phyloP scores from a whole-genome alignment of 2,329 filamentous ascomycete genomes.

The Chrysoporthe austroafricana region DNA sequence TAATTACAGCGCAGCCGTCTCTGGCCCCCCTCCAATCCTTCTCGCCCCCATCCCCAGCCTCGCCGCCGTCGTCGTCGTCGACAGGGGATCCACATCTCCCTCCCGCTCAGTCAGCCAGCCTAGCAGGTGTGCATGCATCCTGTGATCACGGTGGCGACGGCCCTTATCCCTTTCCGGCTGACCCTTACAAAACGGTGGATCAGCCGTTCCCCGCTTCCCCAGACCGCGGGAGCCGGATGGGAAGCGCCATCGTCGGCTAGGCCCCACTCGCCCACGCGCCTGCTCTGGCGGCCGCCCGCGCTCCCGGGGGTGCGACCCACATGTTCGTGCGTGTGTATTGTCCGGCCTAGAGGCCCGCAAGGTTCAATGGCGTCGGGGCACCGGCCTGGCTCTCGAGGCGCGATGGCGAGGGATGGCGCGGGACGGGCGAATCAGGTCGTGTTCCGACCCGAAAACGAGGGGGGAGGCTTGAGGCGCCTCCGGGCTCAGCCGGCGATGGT shows the following conservation, averaged over 20 bases:
- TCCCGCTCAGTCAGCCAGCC: background rate
- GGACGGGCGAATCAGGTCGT: too few relatives aligned
- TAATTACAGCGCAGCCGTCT: too few relatives aligned
- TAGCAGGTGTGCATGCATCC: background rate
- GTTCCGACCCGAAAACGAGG: too few relatives aligned
- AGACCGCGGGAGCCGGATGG: conserved; percentile 18
- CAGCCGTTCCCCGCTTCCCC: conserved; percentile 29
- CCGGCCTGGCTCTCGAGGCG: too few relatives aligned
- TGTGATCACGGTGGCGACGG: conserved; percentile 6
- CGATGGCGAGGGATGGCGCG: too few relatives aligned
- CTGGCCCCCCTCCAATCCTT: background rate
- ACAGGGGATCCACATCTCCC: background rate
- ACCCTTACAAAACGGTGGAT: conserved; percentile 11
- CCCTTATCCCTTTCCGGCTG: conserved; percentile 20
- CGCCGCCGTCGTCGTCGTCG: background rate
- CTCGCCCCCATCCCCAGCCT: conserved; percentile 9
- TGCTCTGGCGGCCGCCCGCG: too few relatives aligned
- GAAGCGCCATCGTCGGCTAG: conserved; percentile 3
- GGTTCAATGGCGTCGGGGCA: too few relatives aligned
- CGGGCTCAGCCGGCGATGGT: too few relatives aligned
- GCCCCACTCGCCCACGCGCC: background rate
- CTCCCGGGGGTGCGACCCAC: too few relatives aligned
- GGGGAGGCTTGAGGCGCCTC: too few relatives aligned
- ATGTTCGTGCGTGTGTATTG: too few relatives aligned
- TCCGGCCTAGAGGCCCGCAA: too few relatives aligned